A percentile compares a stretch with the other conserved stretches of the same genome.
Conservation (phyloP, 768 basidiomycete species). For the Tubosaeta sp. region DNA sequence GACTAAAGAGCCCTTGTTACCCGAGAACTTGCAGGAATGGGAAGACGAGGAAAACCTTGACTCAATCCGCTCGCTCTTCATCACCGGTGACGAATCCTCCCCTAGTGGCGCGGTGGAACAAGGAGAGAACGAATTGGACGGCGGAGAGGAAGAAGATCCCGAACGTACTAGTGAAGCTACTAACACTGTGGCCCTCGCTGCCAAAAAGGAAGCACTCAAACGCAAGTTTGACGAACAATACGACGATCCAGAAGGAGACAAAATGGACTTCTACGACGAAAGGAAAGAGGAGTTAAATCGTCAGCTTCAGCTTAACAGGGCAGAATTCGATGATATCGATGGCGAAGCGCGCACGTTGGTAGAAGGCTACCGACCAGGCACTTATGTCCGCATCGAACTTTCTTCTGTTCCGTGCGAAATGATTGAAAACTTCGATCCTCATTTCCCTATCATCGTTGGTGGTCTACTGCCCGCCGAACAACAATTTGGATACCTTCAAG, state of each 20-base stretch:
- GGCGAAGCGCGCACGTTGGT: slow-evolving; percentile 74
- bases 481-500: slow-evolving; percentile 89
- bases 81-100: slow-evolving; percentile 58
- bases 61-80: slow-evolving; percentile 83
- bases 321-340: slow-evolving; percentile 81
- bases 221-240: slow-evolving; percentile 97
- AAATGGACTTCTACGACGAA: slow-evolving; percentile 85
- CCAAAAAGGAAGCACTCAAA: slow-evolving; percentile 89
- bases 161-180: slow-evolving; percentile 31
- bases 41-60: slow-evolving; percentile 82
- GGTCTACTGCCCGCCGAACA: slow-evolving; percentile 89
- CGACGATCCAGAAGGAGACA: slow-evolving; percentile 77
- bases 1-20: slow-evolving; percentile 56
- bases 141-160: slow-evolving; percentile 26
- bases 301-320: slow-evolving; percentile 76
- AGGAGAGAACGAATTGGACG: slow-evolving; percentile 37
- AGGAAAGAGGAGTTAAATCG: slow-evolving; percentile 89
- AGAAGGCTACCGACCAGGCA: slow-evolving; percentile 87
- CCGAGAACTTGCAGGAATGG: slow-evolving; percentile 65
- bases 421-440: slow-evolving; percentile 88
- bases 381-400: slow-evolving; percentile 92
- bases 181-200: slow-evolving; percentile 55
- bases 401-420: slow-evolving; percentile 83
- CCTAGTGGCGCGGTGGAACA: slow-evolving; percentile 37
- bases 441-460: slow-evolving; percentile 87